Conservation (phyloP, 1,139 yeast genomes). For the Yamadazyma taylorii region DNA sequence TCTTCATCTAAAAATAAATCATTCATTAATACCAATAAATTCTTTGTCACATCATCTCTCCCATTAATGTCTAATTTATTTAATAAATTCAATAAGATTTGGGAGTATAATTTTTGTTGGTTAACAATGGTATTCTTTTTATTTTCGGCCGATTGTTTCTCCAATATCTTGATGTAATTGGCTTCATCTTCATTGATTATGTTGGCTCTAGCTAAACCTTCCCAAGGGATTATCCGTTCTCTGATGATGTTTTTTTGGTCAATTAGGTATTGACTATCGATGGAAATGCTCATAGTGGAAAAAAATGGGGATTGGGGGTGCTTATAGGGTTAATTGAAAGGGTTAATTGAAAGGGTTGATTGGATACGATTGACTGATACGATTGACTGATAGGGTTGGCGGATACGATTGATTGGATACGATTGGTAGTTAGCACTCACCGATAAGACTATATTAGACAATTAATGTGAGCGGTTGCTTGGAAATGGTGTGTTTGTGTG, state of each 20-base stretch:
- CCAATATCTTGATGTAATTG: slow-evolving; percentile 62
- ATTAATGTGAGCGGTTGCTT: too few relatives aligned
- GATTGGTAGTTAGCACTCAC: too few relatives aligned
- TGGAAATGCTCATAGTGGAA: slow-evolving; percentile 8
- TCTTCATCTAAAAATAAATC: slow-evolving; percentile 49
- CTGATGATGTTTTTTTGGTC: slow-evolving; percentile 76
- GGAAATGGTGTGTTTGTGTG: too few relatives aligned
- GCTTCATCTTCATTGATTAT: slow-evolving; percentile 69
- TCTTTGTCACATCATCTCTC: slow-evolving; percentile 73
- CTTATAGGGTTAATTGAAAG: too few relatives aligned
- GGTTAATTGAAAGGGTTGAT: too few relatives aligned
- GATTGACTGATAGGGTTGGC: too few relatives aligned
- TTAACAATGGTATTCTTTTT: slow-evolving; percentile 38
- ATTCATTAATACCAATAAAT: slow-evolving; percentile 65
- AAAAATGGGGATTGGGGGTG: neutral
- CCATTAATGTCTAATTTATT: slow-evolving; percentile 43
- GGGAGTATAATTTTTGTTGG: slow-evolving; percentile 56
- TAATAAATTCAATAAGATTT: slow-evolving; percentile 56
- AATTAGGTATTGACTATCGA: slow-evolving; percentile 67
- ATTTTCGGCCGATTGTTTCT: slow-evolving; percentile 48
- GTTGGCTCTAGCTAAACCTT: slow-evolving; percentile 78
- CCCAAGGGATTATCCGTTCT: slow-evolving; percentile 90
- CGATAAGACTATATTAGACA: too few relatives aligned
- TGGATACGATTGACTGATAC: too few relatives aligned
- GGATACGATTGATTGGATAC: too few relatives aligned